These are phyloP conservation scores for Corylus heterophylla DNA, from an alignment of 306 rosid genomes.

Conservation along the genomic window DNA sequence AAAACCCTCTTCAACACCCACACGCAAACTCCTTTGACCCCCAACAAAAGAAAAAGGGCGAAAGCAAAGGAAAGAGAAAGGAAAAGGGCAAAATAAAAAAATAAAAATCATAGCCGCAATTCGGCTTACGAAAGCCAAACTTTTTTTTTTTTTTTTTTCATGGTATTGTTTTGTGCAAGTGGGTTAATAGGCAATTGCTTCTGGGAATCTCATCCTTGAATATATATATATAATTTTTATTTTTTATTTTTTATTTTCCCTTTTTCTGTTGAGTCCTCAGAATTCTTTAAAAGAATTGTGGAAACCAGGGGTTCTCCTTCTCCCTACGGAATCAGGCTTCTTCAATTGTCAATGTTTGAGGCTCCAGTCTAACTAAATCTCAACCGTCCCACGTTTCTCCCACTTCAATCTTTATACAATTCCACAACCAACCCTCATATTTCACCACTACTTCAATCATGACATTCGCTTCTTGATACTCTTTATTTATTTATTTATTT, in stretches of 20 bases:
- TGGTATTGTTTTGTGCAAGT: conserved; percentile 19
- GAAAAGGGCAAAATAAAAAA: conserved; percentile 2
- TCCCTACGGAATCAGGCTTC: conserved; percentile 62
- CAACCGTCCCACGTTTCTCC: conserved; percentile 67
- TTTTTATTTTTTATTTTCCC: background rate
- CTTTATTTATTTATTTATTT: background rate
- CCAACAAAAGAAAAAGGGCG: conserved; percentile 1
- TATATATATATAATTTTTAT: background rate
- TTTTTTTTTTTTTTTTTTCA: conserved; percentile 3
- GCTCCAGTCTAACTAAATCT: conserved; percentile 59
- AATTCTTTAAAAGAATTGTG: background rate
- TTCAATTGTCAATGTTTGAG: conserved; percentile 70
- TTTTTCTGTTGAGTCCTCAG: background rate
- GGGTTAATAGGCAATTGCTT: conserved; percentile 44
- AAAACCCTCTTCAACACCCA: conserved; percentile 53
- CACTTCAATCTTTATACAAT: conserved; percentile 6
- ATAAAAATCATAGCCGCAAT: conserved; percentile 64
- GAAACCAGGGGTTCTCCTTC: conserved; percentile 43
- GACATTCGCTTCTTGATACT: conserved; percentile 5
- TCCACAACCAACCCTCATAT: conserved; percentile 34
- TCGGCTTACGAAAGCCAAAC: conserved; percentile 50
- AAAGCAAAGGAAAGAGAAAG: background rate
- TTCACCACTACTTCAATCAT: conserved; percentile 20
- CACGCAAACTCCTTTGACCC: conserved; percentile 95
- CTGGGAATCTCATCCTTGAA: conserved; percentile 43